These are phyloP conservation scores for Peniophora sp. DNA, from an alignment of 1,284 basidiomycete genomes.

Conservation along the genomic window DNA sequence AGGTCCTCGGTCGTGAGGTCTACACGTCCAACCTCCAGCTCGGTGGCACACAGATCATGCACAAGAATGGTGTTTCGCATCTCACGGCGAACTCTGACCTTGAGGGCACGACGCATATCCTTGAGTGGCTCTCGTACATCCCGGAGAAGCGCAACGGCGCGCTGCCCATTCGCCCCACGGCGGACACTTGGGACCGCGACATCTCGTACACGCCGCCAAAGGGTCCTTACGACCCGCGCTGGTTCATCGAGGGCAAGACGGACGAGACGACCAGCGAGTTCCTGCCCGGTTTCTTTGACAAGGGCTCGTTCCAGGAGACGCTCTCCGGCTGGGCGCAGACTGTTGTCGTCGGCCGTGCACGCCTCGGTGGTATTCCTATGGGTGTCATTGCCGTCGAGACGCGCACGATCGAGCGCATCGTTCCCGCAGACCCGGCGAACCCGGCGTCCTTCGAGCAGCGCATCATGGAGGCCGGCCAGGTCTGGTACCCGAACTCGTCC, in stretches of 20 bases:
- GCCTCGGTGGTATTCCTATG: constrained; percentile 94
- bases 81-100: constrained; percentile 91
- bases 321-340: constrained; percentile 97
- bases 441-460: constrained; percentile 95
- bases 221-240: constrained; percentile 93
- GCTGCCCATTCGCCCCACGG: constrained; percentile 66
- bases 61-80: constrained; percentile 99
- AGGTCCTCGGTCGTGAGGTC: constrained; percentile 97
- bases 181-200: constrained; percentile 88
- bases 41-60: constrained; percentile 98
- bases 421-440: constrained; percentile 99
- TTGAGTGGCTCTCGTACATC: constrained; percentile 94
- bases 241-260: constrained; percentile 92
- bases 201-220: constrained; percentile 91
- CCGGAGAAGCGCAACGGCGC: constrained; percentile 74
- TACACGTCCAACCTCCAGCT: constrained; percentile 99
- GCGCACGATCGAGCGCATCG: constrained; percentile 92
- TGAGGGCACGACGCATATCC: constrained; percentile 87
- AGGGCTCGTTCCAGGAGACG: constrained; percentile 93
- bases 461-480: constrained; percentile 99
- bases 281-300: constrained; percentile 93
- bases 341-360: constrained; percentile 94
- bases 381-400: constrained; percentile 99
- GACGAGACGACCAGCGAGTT: constrained; percentile 78
- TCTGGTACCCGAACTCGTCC: constrained; percentile 99